Base-by-base conservation (phyloP, 352 stramenopile species). In the Globisporangium abappressorium region DNA sequence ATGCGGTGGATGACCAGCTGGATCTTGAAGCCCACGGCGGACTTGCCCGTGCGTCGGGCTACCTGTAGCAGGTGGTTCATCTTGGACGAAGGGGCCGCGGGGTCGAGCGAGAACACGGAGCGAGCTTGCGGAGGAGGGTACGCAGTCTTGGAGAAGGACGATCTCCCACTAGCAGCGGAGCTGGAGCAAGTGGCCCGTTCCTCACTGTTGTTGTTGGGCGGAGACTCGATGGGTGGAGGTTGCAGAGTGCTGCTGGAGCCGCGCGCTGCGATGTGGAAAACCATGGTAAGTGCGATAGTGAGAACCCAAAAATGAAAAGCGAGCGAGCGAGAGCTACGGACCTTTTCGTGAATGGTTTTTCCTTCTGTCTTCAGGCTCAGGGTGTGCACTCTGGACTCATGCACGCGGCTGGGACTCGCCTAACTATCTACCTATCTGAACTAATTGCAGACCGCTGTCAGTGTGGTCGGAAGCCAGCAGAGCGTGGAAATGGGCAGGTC, bases 11-110 rank as follows among this genome's bases (percentile, higher is more conserved):
- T 70, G 28, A 87, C 82, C 11, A 92, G 77, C 71, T 89, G 84
- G 49, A 92, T 76, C 62, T 90, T 89, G 72, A 89, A 92, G 18
- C 81, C 81, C 33, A 78, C 72, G 3, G 84, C 77, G 9, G 71
- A 69, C 66, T 89, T 92, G 73, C 80, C 79, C 5, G 80, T 85
- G 15, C 82, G 84, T 43, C 82, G 79, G 7, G 82, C 81, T 14
- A 88, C 82, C 61, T 89, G 84, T 24, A 92, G 71, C 14, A 92
- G 70, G 49, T 87, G 81, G 63, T 88, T 88, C 84, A 90, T 90
- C 12, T 24, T 66, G 24, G 36, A n/a, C 6, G n/a, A 26, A 15
- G 34, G 54, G 2, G 28, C 24, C 41, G 30, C 15, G 11, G 2
- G 18, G 5, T 36, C 24, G 9, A 7, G 12, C 20, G 55, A 33